A percentile compares a stretch with the other conserved stretches of the same genome.
Conservation (phyloP, 192 early-diverging fungal genomes). For the Thoreauomyces humboldtii region DNA sequence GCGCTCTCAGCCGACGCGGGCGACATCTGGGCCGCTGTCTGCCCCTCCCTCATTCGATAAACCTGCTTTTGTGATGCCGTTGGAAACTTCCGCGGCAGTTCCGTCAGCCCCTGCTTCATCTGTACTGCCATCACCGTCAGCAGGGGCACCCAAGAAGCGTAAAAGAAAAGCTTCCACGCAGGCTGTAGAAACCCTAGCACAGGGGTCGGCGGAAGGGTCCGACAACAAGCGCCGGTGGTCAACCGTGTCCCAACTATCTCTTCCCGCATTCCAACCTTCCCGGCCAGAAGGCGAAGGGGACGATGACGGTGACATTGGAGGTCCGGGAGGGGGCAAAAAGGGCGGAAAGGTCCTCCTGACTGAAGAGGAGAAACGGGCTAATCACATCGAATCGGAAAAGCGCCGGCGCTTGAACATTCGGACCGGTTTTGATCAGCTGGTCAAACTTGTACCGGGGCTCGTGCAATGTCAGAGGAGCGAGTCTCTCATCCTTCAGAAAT, state of each 20-base stretch:
- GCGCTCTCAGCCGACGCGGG: no score
- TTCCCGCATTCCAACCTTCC: background rate
- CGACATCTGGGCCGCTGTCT: no score
- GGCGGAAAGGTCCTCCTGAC: constrained; percentile 51
- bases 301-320: background rate
- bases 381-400: constrained; percentile 95
- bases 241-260: background rate
- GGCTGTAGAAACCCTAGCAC: background rate
- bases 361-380: constrained; percentile 88
- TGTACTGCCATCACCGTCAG: no score
- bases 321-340: background rate
- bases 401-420: constrained; percentile 89
- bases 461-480: constrained; percentile 74
- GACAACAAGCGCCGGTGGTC: constrained; percentile 8
- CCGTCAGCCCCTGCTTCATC: no score
- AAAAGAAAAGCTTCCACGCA: no score
- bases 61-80: no score
- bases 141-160: no score
- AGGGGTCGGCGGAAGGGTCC: background rate
- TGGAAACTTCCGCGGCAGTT: no score
- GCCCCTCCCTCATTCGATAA: no score
- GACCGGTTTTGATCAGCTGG: constrained; percentile 83
- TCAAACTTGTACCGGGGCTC: constrained; percentile 81
- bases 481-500: constrained; percentile 77
- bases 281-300: constrained; percentile 2